Evolutionary conservation across 306 rosid species (phyloP), one percentile per base, ranked within the genome.

Genomic region (Echinosophora koreensis): DNA sequence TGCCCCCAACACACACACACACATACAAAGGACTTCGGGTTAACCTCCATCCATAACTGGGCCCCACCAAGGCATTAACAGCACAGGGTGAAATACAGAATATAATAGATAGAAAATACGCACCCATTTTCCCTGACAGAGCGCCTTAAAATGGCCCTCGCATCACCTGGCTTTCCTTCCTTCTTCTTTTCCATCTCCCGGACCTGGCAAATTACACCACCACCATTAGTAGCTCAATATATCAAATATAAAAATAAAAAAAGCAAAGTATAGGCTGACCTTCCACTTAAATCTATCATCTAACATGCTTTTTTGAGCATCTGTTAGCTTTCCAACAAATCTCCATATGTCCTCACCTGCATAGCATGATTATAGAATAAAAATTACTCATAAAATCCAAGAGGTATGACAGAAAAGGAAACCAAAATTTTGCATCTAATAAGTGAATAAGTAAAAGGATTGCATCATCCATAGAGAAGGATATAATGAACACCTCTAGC

Each of bases 81-180:
- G 13, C 18, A 66, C 28, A 44, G 34, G 12, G 11, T 11, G 27
- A 68, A 37, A 18, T 16, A 16, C n/a, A 74, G 4, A 47, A 50
- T 1, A 44, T 51, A 38, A 5, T 51, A 14, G 41, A 77, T 63
- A 10, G 28, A 41, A 46, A 46, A 38, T 60, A 66, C 89, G 5
- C 77, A 87, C 98, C 97, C 96, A 72, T 92, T 86, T 65, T 96
- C 98, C 83, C 96, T 87, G 47, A 96, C 96, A 77, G 97, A 90
- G 22, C 94, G 97, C 80, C 99, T 90, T 74, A 93, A 72, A 81
- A 88, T 88, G 57, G 97, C 97, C 89, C 97, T 93, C 13, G 98
- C 97, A 76, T 93, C 98, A 13, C 99, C 99, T 17, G 98, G 99
- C 77, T 88, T 93, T 75, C 99, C 99, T 93, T 96, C 99, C 82